A percentile compares a stretch with the other conserved stretches of the same genome.
Evolutionary conservation across 1,284 basidiomycete genomes (phyloP).

Genomic region (Ganoderma lucidum): DNA sequence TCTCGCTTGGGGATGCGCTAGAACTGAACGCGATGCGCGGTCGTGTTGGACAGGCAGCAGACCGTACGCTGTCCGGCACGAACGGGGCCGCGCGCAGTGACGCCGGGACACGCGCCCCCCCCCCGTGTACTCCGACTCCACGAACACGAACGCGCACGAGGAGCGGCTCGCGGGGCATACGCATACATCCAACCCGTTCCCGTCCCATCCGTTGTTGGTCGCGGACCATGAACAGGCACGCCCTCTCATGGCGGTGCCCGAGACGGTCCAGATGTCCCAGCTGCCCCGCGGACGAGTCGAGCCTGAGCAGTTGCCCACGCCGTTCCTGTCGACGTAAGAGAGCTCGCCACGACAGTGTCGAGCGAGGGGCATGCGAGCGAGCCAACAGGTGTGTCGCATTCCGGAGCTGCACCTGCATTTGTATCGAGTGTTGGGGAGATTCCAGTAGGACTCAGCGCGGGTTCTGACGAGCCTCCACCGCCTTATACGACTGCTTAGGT

Average conservation of each 20-base stretch:
- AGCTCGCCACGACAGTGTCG: not conserved
- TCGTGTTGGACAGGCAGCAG: not conserved
- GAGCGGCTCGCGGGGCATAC: not conserved
- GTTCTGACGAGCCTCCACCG: not conserved
- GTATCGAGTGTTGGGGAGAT: not conserved
- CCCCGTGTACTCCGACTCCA: too few relatives aligned
- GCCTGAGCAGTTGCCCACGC: not conserved
- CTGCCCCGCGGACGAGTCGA: not conserved
- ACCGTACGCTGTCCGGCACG: not conserved
- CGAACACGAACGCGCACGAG: not conserved
- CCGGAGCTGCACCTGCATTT: not conserved
- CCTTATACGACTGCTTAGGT: constrained; percentile 1
- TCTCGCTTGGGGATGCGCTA: not conserved
- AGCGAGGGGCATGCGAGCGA: not conserved
- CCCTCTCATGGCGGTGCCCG: not conserved
- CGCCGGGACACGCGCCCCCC: too few relatives aligned
- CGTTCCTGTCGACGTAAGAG: not conserved
- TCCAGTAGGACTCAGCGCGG: not conserved
- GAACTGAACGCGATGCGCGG: not conserved
- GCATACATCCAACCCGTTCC: not conserved
- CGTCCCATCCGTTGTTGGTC: not conserved
- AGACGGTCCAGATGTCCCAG: not conserved
- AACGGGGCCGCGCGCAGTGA: too few relatives aligned
- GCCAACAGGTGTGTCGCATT: not conserved
- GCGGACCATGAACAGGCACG: not conserved